Base-by-base conservation (phyloP, 768 basidiomycete species). In the Chalciporus piperatus region DNA sequence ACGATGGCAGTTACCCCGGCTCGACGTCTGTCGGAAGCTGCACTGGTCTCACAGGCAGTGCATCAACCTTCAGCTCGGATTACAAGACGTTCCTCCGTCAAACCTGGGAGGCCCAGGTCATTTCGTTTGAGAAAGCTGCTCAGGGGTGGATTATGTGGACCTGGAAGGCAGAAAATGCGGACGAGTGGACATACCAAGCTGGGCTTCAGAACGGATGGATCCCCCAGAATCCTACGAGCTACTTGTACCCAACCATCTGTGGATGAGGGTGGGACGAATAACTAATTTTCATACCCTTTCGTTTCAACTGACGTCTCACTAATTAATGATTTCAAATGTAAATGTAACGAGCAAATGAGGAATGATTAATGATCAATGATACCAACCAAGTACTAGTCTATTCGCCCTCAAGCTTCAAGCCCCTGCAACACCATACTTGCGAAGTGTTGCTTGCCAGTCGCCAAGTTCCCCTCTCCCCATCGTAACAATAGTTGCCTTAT, bases 141-240 rank as follows among this genome's bases (percentile, higher is more conserved):
- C 72, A 75, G 44, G 89, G 88, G 3, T 91, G 89, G 89, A 67
- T 89, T 20, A 81, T 84, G 65, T 90, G 89, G 89, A 82, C 87
- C 1, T 92, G 89, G 89, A 92, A 92, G 72, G 68, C 89, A 0
- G 90, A 92, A 68, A 71, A 72, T 54, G 85, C 89, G 3, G 88
- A 91, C 55, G 94, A 96, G 51, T 97, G 94, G 94, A 78, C 87
- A 0, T 96, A 96, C 73, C 80, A 88, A 56, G 84, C 87, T 41
- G 92, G 92, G 37, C 73, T 95, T 30, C 67, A 73, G 12, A 77
- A 84, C 54, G 92, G 92, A 19, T 94, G 89, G 90, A 94, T 96
- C 64, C 92, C 93, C 9, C 66, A 75, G 55, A 66, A 77, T 65
- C 79, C 83, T 2, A 75, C 76, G 9, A 35, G 76, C 35, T 66